A percentile compares a stretch with the other conserved stretches of the same genome.
These are phyloP conservation scores for Ascochyta rabiei DNA, from an alignment of 2,329 filamentous ascomycete genomes.

Conservation along the genomic window DNA sequence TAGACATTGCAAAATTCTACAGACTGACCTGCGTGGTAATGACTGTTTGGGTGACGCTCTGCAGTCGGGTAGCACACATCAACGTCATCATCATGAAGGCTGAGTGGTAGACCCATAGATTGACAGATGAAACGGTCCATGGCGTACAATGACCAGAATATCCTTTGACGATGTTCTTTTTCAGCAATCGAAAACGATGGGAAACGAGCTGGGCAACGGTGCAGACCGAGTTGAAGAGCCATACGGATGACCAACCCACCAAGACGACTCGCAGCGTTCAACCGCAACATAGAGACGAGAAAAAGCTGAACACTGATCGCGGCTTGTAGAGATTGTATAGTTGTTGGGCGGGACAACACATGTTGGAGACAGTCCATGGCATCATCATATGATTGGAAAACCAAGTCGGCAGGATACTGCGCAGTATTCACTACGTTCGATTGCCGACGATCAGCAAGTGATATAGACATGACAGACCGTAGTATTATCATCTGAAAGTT, in stretches of 20 bases:
- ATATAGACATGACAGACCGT: slow-evolving; percentile 60
- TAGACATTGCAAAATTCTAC: background rate
- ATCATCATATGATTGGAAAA: slow-evolving; percentile 58
- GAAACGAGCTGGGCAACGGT: slow-evolving; percentile 62
- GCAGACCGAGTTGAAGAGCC: slow-evolving; percentile 63
- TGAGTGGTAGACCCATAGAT: slow-evolving; percentile 61
- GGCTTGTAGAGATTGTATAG: slow-evolving; percentile 55
- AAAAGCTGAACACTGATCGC: slow-evolving; percentile 61
- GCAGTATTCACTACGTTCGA: slow-evolving; percentile 18
- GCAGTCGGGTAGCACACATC: slow-evolving; percentile 62
- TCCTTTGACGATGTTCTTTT: slow-evolving; percentile 55
- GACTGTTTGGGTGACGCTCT: slow-evolving; percentile 50
- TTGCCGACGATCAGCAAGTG: slow-evolving; percentile 60
- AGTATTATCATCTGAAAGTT: slow-evolving; percentile 52
- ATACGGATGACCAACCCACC: slow-evolving; percentile 62
- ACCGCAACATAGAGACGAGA: slow-evolving; percentile 61
- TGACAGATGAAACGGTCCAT: slow-evolving; percentile 63
- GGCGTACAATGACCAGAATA: slow-evolving; percentile 65
- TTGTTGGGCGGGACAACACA: slow-evolving; percentile 55
- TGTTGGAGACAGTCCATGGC: slow-evolving; percentile 58
- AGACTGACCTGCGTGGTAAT: slow-evolving; percentile 20
- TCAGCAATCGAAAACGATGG: slow-evolving; percentile 57
- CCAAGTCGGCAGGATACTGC: slow-evolving; percentile 51
- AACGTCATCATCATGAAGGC: slow-evolving; percentile 62
- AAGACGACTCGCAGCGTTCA: slow-evolving; percentile 63